Base-by-base conservation (phyloP, 495 filamentous ascomycete genomes). In the Tuber calosporum region DNA sequence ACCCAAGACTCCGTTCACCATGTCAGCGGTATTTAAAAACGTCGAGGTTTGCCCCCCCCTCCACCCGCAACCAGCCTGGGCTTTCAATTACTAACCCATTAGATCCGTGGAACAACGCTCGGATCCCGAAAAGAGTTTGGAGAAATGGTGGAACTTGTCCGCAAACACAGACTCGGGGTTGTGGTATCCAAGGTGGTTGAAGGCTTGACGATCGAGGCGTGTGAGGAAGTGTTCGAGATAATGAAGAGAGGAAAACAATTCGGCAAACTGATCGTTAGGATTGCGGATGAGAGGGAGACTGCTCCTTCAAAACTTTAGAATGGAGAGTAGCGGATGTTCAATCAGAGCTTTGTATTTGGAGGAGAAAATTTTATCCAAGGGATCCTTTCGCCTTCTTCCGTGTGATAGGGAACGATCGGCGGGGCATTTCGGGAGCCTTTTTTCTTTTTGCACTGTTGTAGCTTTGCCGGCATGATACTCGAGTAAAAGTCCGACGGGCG, bases 211-310 rank as follows among this genome's bases (percentile, higher is more conserved):
- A 87, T 93, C 48, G 83, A 88, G 26, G 88, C 83, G 4, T 86
- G 94, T 36, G 88, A 94, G 75, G 84, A 82, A 5, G 78, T 93
- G 48, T 94, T 93, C 81, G 88, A 91, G 69, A 90, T 93, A 43
- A 91, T 94, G 85, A 89, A 89, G 79, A 84, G 86, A 20, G 90
- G 89, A n/a, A 87, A 82, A 75, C 92, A 94, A 82, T 92, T 93
- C 84, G 91, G 91, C 9, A 93, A 94, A 83, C 80, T 93, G 79
- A 90, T 92, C 2, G 84, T 93, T 43, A 84, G 84, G n/a, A 85
- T 87, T 71, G 82, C 83, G 41, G 84, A 83, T 5, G 68, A 72
- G 66, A 84, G 11, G 53, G 53, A 26, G 26, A 30, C 2, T 11
- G 4, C 5, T 4, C 53, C 53, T 11, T 62, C 53, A 34, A 62